Percentiles rank a stretch among this genome's conserved stretches.
phyloP scores from a whole-genome alignment of 257 asterid species.

The Coffea canephora region DNA sequence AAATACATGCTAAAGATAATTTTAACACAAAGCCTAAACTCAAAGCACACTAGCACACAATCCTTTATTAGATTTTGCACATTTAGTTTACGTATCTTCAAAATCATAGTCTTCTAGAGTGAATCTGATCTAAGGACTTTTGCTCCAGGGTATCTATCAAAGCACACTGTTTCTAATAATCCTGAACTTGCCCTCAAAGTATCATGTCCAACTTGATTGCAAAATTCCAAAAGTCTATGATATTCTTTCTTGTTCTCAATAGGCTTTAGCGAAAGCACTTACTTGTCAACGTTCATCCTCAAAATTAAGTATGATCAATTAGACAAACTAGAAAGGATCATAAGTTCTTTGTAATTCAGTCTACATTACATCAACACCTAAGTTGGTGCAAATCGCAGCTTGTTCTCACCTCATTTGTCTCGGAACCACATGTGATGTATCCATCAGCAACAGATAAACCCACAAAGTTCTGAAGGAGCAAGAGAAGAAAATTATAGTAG shows the following conservation, averaged over 20 bases:
- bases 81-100: neutral
- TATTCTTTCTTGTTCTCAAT: neutral
- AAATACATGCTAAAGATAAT: no score
- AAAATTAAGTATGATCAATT: neutral
- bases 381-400: neutral
- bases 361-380: neutral
- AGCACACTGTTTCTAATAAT: neutral
- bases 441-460: constrained; percentile 90
- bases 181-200: neutral
- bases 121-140: neutral
- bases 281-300: neutral
- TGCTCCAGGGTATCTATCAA: neutral
- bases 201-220: neutral
- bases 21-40: neutral
- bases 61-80: neutral
- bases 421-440: constrained; percentile 91
- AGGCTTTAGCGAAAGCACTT: neutral
- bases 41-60: neutral
- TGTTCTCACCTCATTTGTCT: constrained; percentile 77
- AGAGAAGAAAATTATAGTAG: constrained; percentile 26
- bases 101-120: neutral
- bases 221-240: neutral
- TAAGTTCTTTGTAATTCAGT: neutral
- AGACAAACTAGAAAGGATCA: neutral
- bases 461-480: constrained; percentile 79